Percentiles rank a stretch among this genome's conserved stretches.
Conservation (phyloP, 768 basidiomycete species). For the Dacryopinax spathularia region DNA sequence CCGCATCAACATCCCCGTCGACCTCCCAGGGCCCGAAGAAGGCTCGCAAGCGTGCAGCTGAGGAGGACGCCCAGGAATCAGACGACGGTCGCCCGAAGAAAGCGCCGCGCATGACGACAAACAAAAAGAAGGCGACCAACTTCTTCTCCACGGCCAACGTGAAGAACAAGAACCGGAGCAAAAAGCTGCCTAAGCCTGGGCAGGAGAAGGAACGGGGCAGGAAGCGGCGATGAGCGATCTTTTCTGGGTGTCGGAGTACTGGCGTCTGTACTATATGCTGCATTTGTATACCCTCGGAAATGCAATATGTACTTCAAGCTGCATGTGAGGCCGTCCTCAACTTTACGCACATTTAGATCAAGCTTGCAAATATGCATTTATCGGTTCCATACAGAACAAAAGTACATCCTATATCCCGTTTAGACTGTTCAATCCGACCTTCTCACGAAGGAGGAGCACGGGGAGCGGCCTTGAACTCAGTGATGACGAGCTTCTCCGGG, state of each 20-base stretch:
- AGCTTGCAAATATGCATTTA: too few species aligned
- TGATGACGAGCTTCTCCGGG: not conserved
- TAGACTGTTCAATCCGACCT: not conserved
- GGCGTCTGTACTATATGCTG: conserved; percentile 1
- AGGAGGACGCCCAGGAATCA: conserved; percentile 24
- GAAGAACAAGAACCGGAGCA: conserved; percentile 40
- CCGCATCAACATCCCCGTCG: too few species aligned
- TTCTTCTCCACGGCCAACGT: conserved; percentile 77
- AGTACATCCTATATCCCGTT: not conserved
- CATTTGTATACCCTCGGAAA: conserved; percentile 1
- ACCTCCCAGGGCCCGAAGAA: not conserved
- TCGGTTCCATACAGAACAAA: not conserved
- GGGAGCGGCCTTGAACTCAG: not conserved
- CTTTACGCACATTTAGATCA: too few species aligned
- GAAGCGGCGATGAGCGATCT: not conserved
- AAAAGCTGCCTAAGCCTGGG: conserved; percentile 7
- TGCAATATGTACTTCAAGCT: too few species aligned
- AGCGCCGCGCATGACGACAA: conserved; percentile 78
- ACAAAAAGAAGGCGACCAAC: conserved; percentile 83
- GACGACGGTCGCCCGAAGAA: conserved; percentile 29
- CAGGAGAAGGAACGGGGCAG: not conserved
- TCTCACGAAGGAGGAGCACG: not conserved
- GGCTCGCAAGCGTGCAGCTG: conserved; percentile 6
- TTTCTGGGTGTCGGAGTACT: not conserved
- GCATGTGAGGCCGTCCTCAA: too few species aligned